Evolutionary conservation across 2,329 filamentous ascomycete species (phyloP).

Genomic region (Ophiostoma triangulosporum): DNA sequence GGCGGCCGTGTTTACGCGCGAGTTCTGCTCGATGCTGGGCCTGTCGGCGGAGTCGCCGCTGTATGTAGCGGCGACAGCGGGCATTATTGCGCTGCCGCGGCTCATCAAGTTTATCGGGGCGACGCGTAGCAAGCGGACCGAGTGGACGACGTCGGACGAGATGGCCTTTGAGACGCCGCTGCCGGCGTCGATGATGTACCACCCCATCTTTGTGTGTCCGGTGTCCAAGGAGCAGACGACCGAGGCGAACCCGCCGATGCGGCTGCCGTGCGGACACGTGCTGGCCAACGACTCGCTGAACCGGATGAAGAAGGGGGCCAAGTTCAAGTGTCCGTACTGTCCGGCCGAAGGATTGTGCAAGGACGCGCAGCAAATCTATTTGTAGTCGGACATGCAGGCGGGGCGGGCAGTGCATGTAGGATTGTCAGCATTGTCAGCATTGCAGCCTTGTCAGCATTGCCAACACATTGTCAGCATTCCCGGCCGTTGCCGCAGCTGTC

Average conservation of each 20-base stretch:
- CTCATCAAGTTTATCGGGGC: slow-evolving; percentile 79
- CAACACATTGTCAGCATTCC: too few relatives aligned
- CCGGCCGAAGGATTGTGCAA: slow-evolving; percentile 66
- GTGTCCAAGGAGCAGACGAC: slow-evolving; percentile 95
- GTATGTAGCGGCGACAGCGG: slow-evolving; percentile 84
- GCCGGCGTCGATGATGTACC: slow-evolving; percentile 56
- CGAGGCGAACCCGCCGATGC: slow-evolving; percentile 86
- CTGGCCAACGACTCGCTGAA: slow-evolving; percentile 66
- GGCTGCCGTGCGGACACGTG: slow-evolving; percentile 91
- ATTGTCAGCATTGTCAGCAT: too few relatives aligned
- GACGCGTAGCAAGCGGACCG: slow-evolving; percentile 78
- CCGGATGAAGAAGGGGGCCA: slow-evolving; percentile 60
- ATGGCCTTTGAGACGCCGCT: slow-evolving; percentile 60
- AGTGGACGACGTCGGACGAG: slow-evolving; percentile 89
- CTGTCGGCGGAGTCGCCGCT: slow-evolving; percentile 85
- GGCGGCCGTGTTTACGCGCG: slow-evolving; percentile 73
- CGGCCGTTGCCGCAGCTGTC: neutral
- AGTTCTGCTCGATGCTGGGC: slow-evolving; percentile 86
- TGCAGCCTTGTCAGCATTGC: too few relatives aligned
- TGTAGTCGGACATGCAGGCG: too few relatives aligned
- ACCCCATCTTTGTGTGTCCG: slow-evolving; percentile 94
- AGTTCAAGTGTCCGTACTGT: slow-evolving; percentile 96
- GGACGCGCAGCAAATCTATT: slow-evolving; percentile 60
- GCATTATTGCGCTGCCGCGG: slow-evolving; percentile 78
- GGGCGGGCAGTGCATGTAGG: too few relatives aligned